phyloP scores from a whole-genome alignment of 2,329 filamentous ascomycete species.

The Apiospora marii region DNA sequence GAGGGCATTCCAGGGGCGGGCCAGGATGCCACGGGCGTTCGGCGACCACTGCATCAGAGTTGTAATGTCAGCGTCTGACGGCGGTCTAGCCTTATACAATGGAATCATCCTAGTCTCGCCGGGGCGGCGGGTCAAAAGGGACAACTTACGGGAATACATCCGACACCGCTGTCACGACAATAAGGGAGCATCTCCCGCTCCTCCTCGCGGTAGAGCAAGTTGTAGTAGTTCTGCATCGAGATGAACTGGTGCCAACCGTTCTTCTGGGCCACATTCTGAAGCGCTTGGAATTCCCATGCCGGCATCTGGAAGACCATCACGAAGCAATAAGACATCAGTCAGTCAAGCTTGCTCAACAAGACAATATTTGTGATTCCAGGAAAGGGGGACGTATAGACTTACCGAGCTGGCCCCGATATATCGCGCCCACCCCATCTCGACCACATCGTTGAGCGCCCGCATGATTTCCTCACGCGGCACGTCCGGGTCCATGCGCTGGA shows the following conservation, averaged over 20 bases:
- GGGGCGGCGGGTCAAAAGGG: slow-evolving; percentile 25
- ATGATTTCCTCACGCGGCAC: slow-evolving; percentile 66
- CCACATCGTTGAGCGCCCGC: slow-evolving; percentile 65
- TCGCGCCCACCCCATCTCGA: slow-evolving; percentile 62
- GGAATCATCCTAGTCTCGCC: no score
- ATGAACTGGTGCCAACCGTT: slow-evolving; percentile 65
- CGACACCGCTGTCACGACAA: slow-evolving; percentile 52
- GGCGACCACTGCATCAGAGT: slow-evolving; percentile 22
- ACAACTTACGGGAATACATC: slow-evolving; percentile 43
- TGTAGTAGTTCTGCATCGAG: slow-evolving; percentile 65
- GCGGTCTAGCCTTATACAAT: no score
- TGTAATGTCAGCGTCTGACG: slow-evolving; percentile 22
- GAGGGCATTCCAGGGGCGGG: not conserved
- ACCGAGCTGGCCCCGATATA: slow-evolving; percentile 50
- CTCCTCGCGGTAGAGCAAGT: slow-evolving; percentile 65
- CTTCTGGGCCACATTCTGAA: slow-evolving; percentile 60
- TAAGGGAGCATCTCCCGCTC: slow-evolving; percentile 54
- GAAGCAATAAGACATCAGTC: no score
- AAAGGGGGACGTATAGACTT: not conserved
- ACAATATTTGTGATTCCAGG: no score
- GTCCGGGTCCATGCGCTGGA: slow-evolving; percentile 65
- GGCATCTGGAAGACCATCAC: slow-evolving; percentile 44
- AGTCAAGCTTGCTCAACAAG: no score
- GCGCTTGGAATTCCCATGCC: slow-evolving; percentile 55
- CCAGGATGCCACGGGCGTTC: not conserved